These are phyloP conservation scores for Nepenthes mirabilis DNA, from an alignment of 148 eudicot species.

Conservation along the genomic window DNA sequence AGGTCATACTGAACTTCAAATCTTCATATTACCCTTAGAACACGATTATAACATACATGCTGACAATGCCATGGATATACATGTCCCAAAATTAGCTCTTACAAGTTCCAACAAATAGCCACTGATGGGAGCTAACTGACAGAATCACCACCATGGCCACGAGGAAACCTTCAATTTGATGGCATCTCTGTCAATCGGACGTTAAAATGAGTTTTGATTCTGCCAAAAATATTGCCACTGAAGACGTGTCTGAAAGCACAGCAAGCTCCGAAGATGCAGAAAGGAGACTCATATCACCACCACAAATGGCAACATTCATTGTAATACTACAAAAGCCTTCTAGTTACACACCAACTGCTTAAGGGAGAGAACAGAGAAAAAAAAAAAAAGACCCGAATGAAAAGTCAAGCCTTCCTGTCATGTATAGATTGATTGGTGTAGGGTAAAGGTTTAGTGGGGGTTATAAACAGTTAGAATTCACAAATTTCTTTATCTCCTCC, in stretches of 20 bases:
- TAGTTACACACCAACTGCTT: background rate
- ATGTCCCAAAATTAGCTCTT: constrained; percentile 8
- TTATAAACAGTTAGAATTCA: constrained; percentile 2
- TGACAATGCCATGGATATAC: constrained; percentile 5
- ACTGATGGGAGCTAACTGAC: constrained; percentile 1
- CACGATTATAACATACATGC: constrained; percentile 1
- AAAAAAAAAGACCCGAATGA: background rate
- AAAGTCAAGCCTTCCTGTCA: background rate
- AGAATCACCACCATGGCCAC: background rate
- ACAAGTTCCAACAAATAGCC: constrained; percentile 4
- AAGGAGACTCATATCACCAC: background rate
- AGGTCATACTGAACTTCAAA: background rate
- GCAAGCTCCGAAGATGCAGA: background rate
- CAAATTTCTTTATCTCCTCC: constrained; percentile 7
- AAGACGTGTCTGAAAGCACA: background rate
- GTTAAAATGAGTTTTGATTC: constrained; percentile 1
- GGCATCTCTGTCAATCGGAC: constrained; percentile 1
- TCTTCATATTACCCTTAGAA: background rate
- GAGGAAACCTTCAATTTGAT: background rate
- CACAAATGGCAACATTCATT: background rate
- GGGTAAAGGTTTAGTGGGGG: constrained; percentile 4
- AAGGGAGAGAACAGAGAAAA: background rate
- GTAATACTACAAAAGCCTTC: constrained; percentile 3
- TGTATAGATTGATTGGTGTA: constrained; percentile 1
- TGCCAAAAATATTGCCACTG: background rate